Evolutionary conservation across 2,329 filamentous ascomycete species (phyloP).

Genomic region (Plenodomus biglobosus): DNA sequence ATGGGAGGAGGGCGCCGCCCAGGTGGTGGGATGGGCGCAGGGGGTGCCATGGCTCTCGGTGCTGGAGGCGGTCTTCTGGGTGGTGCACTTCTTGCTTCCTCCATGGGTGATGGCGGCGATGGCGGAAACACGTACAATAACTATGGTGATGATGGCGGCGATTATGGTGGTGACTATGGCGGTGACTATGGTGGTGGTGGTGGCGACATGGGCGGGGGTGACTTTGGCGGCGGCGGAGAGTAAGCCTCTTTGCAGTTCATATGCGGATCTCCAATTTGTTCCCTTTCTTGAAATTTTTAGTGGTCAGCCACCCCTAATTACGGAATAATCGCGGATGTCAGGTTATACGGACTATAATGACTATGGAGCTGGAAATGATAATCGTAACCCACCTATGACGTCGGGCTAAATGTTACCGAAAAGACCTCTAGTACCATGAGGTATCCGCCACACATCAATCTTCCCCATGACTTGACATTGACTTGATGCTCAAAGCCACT

Average conservation of each 20-base stretch:
- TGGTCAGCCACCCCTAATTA: neutral
- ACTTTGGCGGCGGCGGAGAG: conserved; percentile 31
- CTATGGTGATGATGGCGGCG: conserved; percentile 4
- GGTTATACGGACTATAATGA: neutral
- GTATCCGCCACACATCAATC: conserved; percentile 14
- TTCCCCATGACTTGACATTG: neutral
- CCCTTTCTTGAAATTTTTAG: neutral
- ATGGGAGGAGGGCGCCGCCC: conserved; percentile 15
- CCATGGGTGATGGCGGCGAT: conserved; percentile 54
- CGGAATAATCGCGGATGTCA: neutral
- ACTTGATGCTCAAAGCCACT: conserved; percentile 25
- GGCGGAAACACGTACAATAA: conserved; percentile 9
- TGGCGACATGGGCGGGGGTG: conserved; percentile 25
- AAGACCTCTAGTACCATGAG: conserved; percentile 10
- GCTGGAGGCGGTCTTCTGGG: conserved; percentile 79
- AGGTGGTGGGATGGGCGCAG: conserved; percentile 63
- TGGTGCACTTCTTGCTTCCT: conserved; percentile 70
- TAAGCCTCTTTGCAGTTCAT: conserved; percentile 5
- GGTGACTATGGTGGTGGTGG: conserved; percentile 23
- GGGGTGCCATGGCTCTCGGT: conserved; percentile 70
- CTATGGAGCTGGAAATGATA: neutral
- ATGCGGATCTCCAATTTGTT: no score
- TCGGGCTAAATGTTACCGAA: conserved; percentile 17
- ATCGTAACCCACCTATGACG: conserved; percentile 16
- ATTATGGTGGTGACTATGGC: conserved; percentile 26